Conservation (phyloP, 2,329 filamentous ascomycete genomes). For the Fusarium buxicola region DNA sequence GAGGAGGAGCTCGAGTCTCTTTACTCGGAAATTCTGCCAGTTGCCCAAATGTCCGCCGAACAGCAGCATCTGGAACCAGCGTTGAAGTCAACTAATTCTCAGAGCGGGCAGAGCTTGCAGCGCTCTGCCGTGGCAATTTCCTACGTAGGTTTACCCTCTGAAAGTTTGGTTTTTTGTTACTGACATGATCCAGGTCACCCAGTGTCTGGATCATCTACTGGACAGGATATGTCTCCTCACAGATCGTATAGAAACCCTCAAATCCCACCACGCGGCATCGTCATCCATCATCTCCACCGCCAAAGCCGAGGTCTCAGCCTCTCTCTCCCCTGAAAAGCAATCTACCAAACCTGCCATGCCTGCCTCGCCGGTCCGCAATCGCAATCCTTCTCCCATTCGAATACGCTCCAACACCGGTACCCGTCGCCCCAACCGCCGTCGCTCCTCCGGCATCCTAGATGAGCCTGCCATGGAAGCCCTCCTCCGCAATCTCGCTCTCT, state of each 20-base stretch:
- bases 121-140: conserved; percentile 60
- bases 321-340: conserved; percentile 37
- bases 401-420: conserved; percentile 46
- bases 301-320: conserved; percentile 56
- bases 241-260: conserved; percentile 56
- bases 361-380: conserved; percentile 52
- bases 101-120: conserved; percentile 57
- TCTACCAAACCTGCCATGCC: conserved; percentile 41
- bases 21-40: conserved; percentile 75
- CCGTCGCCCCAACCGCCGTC: conserved; percentile 42
- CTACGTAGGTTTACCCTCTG: conserved; percentile 58
- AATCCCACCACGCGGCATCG: conserved; percentile 59
- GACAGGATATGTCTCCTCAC: conserved; percentile 59
- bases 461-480: conserved; percentile 59
- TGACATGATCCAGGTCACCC: conserved; percentile 57
- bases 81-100: conserved; percentile 57
- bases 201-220: conserved; percentile 64
- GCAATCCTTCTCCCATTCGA: conserved; percentile 52
- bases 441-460: conserved; percentile 54
- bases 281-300: conserved; percentile 56
- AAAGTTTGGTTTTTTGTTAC: neutral
- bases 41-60: conserved; percentile 77
- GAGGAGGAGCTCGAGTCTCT: conserved; percentile 76
- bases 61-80: conserved; percentile 75
- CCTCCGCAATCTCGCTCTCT: conserved; percentile 60